Evolutionary conservation across 2,329 filamentous ascomycete species (phyloP).

Genomic region (Pezicula carpinea): DNA sequence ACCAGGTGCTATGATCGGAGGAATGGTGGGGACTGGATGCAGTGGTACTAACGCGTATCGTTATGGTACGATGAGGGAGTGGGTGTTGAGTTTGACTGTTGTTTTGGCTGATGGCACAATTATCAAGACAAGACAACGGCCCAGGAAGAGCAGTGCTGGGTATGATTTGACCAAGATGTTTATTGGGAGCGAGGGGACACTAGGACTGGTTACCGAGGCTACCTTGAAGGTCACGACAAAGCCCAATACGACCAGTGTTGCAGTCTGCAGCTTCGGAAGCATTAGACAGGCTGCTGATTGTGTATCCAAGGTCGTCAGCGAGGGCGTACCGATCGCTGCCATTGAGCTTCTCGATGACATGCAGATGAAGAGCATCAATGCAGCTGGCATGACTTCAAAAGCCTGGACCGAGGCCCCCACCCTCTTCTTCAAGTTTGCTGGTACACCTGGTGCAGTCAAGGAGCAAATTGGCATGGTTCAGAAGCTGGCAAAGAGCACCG

Average conservation of each 20-base stretch:
- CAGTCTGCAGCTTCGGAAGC: constrained; percentile 61
- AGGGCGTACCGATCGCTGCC: constrained; percentile 82
- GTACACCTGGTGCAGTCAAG: constrained; percentile 65
- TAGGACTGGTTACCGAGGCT: constrained; percentile 87
- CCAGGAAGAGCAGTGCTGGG: constrained; percentile 83
- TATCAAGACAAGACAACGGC: constrained; percentile 83
- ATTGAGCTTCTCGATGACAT: constrained; percentile 90
- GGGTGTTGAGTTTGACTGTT: constrained; percentile 82
- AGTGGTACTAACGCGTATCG: constrained; percentile 85
- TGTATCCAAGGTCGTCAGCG: constrained; percentile 72
- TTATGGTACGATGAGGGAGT: constrained; percentile 93
- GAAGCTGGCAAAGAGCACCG: constrained; percentile 53
- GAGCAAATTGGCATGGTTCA: constrained; percentile 71
- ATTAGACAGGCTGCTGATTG: constrained; percentile 46
- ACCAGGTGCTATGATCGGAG: constrained; percentile 87
- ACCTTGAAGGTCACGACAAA: constrained; percentile 81
- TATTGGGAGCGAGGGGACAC: constrained; percentile 85
- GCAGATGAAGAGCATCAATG: constrained; percentile 72
- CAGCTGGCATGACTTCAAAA: constrained; percentile 60
- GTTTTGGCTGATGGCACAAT: constrained; percentile 87
- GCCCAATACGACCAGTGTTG: constrained; percentile 75
- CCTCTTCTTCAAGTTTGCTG: constrained; percentile 80
- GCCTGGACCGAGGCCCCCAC: constrained; percentile 70
- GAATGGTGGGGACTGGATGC: constrained; percentile 73
- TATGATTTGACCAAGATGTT: constrained; percentile 90